These are phyloP conservation scores for Lactarius quietus DNA, from an alignment of 768 basidiomycete species.

Conservation along the genomic window DNA sequence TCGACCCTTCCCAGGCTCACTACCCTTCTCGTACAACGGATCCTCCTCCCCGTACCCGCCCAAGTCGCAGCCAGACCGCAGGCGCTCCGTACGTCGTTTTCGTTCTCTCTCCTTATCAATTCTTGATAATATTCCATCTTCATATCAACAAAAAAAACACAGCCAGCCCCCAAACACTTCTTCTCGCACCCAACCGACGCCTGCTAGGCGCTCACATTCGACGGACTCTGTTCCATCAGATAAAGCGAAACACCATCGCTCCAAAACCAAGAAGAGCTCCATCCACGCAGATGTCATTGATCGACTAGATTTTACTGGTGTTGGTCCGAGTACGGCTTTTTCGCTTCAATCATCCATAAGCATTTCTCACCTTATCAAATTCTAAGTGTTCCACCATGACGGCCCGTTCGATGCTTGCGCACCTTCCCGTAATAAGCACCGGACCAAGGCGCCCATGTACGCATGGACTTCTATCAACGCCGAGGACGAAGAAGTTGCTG, in stretches of 20 bases:
- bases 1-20: conserved; percentile 67
- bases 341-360: conserved; percentile 19
- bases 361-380: conserved; percentile 22
- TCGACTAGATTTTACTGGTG: conserved; percentile 80
- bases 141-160: neutral
- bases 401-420: conserved; percentile 92
- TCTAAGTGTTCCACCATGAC: conserved; percentile 84
- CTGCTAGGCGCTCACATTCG: conserved; percentile 45
- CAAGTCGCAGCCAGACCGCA: conserved; percentile 57
- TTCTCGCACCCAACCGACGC: conserved; percentile 28
- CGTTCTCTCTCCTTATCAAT: conserved; percentile 18
- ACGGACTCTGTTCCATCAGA: conserved; percentile 48
- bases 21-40: conserved; percentile 51
- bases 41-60: conserved; percentile 43
- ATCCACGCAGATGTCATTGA: conserved; percentile 88
- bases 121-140: conserved; percentile 14
- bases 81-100: conserved; percentile 39
- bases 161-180: conserved; percentile 9
- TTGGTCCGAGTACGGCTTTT: conserved; percentile 65
- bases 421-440: conserved; percentile 81
- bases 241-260: conserved; percentile 45
- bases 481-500: conserved; percentile 42
- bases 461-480: conserved; percentile 53
- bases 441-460: conserved; percentile 75
- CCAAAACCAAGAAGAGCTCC: conserved; percentile 66